Evolutionary conservation across 164 flowering plant genomes (phyloP).

Genomic region (Kalanchoe fedtschenkoi): DNA sequence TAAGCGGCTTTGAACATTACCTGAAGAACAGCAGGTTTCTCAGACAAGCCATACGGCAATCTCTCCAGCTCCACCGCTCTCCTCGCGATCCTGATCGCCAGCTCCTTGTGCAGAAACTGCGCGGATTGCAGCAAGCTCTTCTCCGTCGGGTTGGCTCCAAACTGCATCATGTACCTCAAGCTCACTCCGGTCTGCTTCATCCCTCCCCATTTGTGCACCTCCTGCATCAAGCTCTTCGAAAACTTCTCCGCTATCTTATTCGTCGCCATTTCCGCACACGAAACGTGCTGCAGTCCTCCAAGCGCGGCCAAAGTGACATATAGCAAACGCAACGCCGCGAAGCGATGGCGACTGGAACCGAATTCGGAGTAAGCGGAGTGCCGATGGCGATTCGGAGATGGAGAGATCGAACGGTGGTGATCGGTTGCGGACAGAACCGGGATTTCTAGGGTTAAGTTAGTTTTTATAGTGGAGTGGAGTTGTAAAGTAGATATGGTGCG

Average conservation of each 20-base stretch:
- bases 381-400: no score
- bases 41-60: constrained; percentile 76
- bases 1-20: no score
- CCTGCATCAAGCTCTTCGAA: constrained; percentile 50
- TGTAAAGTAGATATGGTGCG: no score
- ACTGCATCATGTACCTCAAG: constrained; percentile 84
- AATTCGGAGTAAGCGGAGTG: no score
- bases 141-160: constrained; percentile 57
- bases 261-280: no score
- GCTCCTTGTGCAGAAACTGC: constrained; percentile 87
- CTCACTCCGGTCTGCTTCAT: constrained; percentile 86
- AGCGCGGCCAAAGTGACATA: neutral
- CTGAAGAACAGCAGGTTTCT: constrained; percentile 71
- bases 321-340: no score
- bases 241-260: constrained; percentile 42
- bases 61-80: constrained; percentile 70
- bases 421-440: no score
- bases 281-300: no score
- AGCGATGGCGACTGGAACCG: no score
- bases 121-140: constrained; percentile 62
- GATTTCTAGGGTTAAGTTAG: no score
- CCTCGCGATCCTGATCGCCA: constrained; percentile 79
- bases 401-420: no score
- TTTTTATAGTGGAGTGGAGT: no score
- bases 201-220: constrained; percentile 67